Evolutionary conservation across 2,329 filamentous ascomycete genomes (phyloP).

Genomic region (Penicillium aurantiogriseum): DNA sequence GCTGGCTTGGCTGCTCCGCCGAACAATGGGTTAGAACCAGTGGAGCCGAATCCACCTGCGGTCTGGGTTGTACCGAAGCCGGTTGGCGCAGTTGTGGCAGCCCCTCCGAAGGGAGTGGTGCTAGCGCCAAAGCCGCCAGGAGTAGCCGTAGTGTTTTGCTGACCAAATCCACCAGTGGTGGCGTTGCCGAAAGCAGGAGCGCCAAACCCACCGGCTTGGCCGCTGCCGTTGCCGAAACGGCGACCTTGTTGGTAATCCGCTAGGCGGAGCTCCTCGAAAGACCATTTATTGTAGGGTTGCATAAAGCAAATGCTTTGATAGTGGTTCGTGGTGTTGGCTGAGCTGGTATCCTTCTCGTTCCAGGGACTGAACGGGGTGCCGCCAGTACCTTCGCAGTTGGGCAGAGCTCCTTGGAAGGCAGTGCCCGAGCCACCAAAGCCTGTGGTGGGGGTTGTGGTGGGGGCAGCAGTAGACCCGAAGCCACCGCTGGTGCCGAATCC

Average conservation of each 20-base stretch:
- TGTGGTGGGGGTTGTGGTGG: conserved; percentile 15
- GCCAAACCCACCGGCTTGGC: conserved; percentile 79
- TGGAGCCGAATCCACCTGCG: conserved; percentile 40
- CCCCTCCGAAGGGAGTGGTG: conserved; percentile 41
- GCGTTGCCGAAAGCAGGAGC: conserved; percentile 56
- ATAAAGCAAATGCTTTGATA: conserved; percentile 52
- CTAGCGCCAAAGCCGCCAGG: conserved; percentile 46
- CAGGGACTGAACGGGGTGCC: conserved; percentile 46
- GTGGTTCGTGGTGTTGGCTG: conserved; percentile 41
- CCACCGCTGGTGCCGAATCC: conserved; percentile 30
- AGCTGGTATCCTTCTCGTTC: conserved; percentile 45
- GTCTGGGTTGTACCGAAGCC: conserved; percentile 47
- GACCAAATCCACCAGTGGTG: conserved; percentile 44
- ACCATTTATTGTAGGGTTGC: conserved; percentile 71
- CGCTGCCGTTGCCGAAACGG: conserved; percentile 76
- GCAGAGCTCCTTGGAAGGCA: conserved; percentile 41
- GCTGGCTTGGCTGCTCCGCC: conserved; percentile 30
- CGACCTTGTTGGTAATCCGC: conserved; percentile 88
- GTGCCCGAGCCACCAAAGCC: conserved; percentile 43
- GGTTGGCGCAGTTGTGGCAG: conserved; percentile 36
- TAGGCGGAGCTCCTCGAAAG: conserved; percentile 75
- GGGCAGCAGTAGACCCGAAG: conserved; percentile 26
- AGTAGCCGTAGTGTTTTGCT: conserved; percentile 27
- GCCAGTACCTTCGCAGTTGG: conserved; percentile 47
- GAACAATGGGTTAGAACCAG: conserved; percentile 40